Conservation (phyloP, 352 stramenopile species). For the Globisporangium echinulatum region DNA sequence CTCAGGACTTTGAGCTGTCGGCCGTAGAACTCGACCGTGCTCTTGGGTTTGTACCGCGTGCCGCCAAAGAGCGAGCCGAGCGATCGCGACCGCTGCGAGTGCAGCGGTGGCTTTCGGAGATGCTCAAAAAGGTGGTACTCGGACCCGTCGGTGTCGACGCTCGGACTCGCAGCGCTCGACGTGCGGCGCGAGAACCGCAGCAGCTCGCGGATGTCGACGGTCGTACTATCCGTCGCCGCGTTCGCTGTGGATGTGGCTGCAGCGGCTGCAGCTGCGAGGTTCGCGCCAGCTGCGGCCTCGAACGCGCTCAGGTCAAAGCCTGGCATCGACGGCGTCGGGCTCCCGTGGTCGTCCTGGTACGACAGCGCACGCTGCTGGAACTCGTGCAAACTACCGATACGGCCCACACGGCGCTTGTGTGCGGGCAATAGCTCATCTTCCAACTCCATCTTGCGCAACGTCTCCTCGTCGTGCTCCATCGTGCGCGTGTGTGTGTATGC, state of each 20-base stretch:
- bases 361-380: conserved; percentile 75
- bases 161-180: conserved; percentile 12
- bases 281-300: not conserved
- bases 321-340: not conserved
- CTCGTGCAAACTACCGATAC: conserved; percentile 73
- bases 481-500: too few relatives aligned
- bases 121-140: conserved; percentile 26
- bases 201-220: conserved; percentile 15
- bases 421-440: conserved; percentile 44
- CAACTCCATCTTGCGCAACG: conserved; percentile 3
- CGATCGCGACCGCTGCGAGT: conserved; percentile 40
- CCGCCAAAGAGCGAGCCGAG: conserved; percentile 61
- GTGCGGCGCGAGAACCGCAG: conserved; percentile 10
- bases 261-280: not conserved
- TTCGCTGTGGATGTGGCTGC: not conserved
- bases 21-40: conserved; percentile 40
- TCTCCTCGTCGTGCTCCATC: too few relatives aligned
- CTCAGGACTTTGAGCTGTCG: conserved; percentile 62
- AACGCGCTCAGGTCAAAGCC: conserved; percentile 18
- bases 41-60: conserved; percentile 28
- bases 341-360: conserved; percentile 29
- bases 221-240: not conserved
- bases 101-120: conserved; percentile 8
- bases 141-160: conserved; percentile 15
- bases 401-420: conserved; percentile 60